Conservation (phyloP, 345 rosid species). For the Cochlearia excelsa region DNA sequence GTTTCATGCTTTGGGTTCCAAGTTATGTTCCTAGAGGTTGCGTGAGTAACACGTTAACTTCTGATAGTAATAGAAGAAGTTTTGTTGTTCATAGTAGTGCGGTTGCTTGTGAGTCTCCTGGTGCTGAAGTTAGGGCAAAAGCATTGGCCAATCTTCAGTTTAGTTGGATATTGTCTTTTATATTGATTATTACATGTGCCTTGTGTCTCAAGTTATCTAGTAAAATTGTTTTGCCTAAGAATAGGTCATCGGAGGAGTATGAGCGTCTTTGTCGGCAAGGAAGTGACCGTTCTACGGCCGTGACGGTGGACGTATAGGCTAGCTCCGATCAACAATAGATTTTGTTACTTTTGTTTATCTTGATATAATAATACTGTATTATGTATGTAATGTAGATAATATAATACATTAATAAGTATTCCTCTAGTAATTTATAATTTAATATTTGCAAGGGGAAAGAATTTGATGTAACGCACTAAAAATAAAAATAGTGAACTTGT, state of each 20-base stretch:
- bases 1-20: constrained; percentile 79
- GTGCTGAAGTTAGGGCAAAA: constrained; percentile 63
- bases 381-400: neutral
- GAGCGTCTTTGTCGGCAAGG: constrained; percentile 38
- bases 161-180: constrained; percentile 76
- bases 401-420: too few species aligned
- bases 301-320: constrained; percentile 18
- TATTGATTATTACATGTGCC: constrained; percentile 56
- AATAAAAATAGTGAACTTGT: too few species aligned
- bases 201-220: constrained; percentile 52
- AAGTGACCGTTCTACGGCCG: constrained; percentile 29
- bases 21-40: constrained; percentile 66
- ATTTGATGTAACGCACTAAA: too few species aligned
- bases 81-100: constrained; percentile 58
- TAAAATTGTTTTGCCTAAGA: constrained; percentile 35
- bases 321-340: constrained; percentile 23
- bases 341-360: neutral
- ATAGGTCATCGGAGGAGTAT: constrained; percentile 27
- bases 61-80: constrained; percentile 13
- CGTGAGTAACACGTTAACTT: constrained; percentile 32
- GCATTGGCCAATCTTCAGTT: constrained; percentile 85
- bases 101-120: constrained; percentile 52
- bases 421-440: too few species aligned
- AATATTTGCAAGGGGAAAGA: too few species aligned
- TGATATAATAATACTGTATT: neutral